Conservation (phyloP, 106 monocot genomes). For the Acorus calamus region DNA sequence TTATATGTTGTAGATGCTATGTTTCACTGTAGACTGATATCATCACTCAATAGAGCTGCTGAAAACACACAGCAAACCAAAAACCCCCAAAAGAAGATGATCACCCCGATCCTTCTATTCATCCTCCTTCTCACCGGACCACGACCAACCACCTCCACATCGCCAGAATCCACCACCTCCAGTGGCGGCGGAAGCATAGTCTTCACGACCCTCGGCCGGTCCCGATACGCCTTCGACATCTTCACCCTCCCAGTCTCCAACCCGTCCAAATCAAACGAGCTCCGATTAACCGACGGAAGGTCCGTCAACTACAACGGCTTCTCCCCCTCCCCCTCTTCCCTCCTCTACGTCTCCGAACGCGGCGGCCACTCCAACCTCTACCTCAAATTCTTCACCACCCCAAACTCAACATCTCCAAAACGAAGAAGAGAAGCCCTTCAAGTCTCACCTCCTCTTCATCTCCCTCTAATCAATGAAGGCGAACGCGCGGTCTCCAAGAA, state of each 20-base stretch:
- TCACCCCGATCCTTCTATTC: background rate
- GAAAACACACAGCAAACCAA: too few species aligned
- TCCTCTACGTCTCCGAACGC: constrained; percentile 72
- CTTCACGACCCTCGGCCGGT: constrained; percentile 78
- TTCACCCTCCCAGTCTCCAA: constrained; percentile 26
- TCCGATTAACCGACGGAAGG: constrained; percentile 64
- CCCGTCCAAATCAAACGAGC: constrained; percentile 16
- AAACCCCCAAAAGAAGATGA: too few species aligned
- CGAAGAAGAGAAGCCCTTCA: constrained; percentile 11
- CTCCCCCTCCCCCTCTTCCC: constrained; percentile 37
- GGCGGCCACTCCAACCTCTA: constrained; percentile 47
- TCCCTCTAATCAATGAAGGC: background rate
- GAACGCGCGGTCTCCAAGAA: constrained; percentile 29
- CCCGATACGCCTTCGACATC: constrained; percentile 80
- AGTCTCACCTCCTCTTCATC: constrained; percentile 9
- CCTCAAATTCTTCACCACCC: constrained; percentile 25
- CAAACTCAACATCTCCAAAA: background rate
- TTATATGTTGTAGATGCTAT: too few species aligned
- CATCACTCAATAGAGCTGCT: too few species aligned
- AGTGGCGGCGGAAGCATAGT: constrained; percentile 23
- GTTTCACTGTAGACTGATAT: too few species aligned
- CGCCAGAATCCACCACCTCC: background rate
- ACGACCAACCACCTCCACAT: background rate
- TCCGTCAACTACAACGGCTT: constrained; percentile 96
- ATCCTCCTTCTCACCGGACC: constrained; percentile 3